Evolutionary conservation across 208 protist genomes (phyloP), one percentile per base, ranked within the genome.

Genomic region (Crithidia acanthocephali): DNA sequence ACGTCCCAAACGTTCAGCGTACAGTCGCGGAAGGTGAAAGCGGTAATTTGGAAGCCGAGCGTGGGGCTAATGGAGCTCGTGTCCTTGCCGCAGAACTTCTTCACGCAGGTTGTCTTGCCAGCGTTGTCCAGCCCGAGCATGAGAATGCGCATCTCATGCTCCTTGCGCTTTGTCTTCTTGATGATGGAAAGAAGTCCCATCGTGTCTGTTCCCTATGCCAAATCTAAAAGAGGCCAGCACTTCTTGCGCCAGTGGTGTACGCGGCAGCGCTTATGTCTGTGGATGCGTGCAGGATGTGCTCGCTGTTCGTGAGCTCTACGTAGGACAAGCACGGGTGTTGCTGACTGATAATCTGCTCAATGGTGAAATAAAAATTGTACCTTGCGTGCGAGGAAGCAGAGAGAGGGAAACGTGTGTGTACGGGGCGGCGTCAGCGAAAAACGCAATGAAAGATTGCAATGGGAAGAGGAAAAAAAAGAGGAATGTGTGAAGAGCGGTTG

Each of bases 1-100:
- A 99, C 96, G 87, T 99, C 99, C 99, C 99, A 99, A 40, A 99
- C 90, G 73, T 99, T 99, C 30, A 99, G 75, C 58, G 96, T 99
- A 89, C 97, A 99, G 13, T 92, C 95, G 20, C 94, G 58, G 68
- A 98, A 98, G 58, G 98, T 94, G 32, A 99, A 87, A 11, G 98
- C 98, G 32, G 98, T 97, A 67, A 99, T 99, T 78, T 99, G 99
- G 79, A 99, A 99, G 13, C 99, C 99, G 1, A 99, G 72, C 7
- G 99, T 99, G 0, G 99, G 98, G 52, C 90, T 96, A 67, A 99
- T 99, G 8, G 81, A 92, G 69, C 94, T 95, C 15, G 99, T 99
- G 72, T 99, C 96, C 74, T 99, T 98, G 16, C 97, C 98, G 71
- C 98, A 99, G 79, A 99, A 98, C 71, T 97, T 95, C 75, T 99